phyloP scores from a whole-genome alignment of 805 yeast species.

The Candida alai region DNA sequence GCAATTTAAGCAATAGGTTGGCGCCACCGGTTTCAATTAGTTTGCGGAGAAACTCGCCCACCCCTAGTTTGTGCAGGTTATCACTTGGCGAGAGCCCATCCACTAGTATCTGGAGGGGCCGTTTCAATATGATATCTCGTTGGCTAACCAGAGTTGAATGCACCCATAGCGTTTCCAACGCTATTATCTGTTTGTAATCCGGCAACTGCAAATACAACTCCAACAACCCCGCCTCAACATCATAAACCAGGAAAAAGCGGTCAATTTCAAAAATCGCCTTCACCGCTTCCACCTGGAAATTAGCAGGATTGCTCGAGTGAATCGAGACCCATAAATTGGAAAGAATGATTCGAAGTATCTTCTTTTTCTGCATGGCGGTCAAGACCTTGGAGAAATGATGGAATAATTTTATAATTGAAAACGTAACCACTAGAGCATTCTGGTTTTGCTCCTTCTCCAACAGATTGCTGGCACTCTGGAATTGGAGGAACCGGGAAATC shows the following conservation, averaged over 20 bases:
- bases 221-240: constrained; percentile 72
- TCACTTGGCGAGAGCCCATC: constrained; percentile 43
- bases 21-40: constrained; percentile 46
- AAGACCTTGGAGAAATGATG: constrained; percentile 28
- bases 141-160: constrained; percentile 56
- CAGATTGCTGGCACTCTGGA: not conserved
- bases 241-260: constrained; percentile 45
- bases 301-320: constrained; percentile 42
- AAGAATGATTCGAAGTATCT: constrained; percentile 38
- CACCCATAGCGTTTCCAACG: constrained; percentile 69
- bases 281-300: constrained; percentile 68
- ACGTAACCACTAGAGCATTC: constrained; percentile 26
- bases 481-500: not conserved
- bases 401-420: constrained; percentile 42
- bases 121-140: constrained; percentile 44
- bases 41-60: constrained; percentile 12
- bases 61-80: constrained; percentile 8
- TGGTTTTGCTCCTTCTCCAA: constrained; percentile 1
- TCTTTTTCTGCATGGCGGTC: constrained; percentile 29
- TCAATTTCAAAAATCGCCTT: constrained; percentile 61
- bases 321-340: constrained; percentile 55
- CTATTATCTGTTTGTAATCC: constrained; percentile 39
- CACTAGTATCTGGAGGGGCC: constrained; percentile 64
- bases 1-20: constrained; percentile 57
- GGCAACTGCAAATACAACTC: constrained; percentile 44